Evolutionary conservation across 1,139 yeast species (phyloP).

Genomic region (Kurtzmaniella natalensis): DNA sequence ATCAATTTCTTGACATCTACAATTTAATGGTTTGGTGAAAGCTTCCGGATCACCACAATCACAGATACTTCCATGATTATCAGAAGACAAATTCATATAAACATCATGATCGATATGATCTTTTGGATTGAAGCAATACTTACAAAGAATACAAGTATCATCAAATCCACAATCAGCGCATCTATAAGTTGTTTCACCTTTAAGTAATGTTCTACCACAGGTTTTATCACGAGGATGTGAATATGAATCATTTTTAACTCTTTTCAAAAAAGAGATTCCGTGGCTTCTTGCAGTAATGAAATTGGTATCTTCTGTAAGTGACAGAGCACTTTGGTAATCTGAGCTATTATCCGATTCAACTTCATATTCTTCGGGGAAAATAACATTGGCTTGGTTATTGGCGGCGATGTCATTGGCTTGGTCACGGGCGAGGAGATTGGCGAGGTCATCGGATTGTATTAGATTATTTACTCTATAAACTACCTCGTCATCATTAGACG

Average conservation of each 20-base stretch:
- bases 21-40: constrained; percentile 59
- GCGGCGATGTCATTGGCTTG: too few relatives aligned
- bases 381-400: too few relatives aligned
- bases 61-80: constrained; percentile 60
- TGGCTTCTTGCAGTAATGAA: too few relatives aligned
- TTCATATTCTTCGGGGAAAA: neutral
- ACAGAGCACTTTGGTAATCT: neutral
- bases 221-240: constrained; percentile 35
- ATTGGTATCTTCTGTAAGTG: too few relatives aligned
- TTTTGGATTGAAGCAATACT: constrained; percentile 59
- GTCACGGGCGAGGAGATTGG: too few relatives aligned
- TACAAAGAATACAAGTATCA: constrained; percentile 71
- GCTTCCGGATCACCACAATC: constrained; percentile 93
- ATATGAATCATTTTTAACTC: constrained; percentile 9
- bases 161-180: constrained; percentile 68
- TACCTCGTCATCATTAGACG: too few relatives aligned
- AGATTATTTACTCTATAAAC: too few relatives aligned
- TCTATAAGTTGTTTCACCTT: constrained; percentile 62
- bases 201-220: constrained; percentile 58
- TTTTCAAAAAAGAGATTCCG: neutral
- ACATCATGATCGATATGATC: constrained; percentile 68
- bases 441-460: too few relatives aligned
- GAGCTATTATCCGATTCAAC: neutral
- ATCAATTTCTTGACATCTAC: constrained; percentile 32
- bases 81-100: constrained; percentile 45